Conservation (phyloP, 2,329 filamentous ascomycete species). For the Pseudogymnoascus verrucosus region DNA sequence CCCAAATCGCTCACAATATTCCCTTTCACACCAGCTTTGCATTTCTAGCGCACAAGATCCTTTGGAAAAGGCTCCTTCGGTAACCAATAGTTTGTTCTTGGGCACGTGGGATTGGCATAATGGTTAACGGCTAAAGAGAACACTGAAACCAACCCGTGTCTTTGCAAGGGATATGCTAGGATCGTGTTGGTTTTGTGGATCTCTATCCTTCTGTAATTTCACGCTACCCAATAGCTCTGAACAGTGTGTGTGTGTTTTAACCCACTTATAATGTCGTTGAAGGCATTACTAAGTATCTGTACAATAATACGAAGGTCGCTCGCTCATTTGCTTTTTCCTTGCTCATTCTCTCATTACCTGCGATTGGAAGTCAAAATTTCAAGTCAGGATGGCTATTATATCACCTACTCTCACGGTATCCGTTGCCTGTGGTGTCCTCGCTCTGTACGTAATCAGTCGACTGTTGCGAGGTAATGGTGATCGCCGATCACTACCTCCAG, state of each 20-base stretch:
- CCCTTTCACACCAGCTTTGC: neutral
- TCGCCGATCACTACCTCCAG: conserved; percentile 11
- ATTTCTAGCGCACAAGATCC: neutral
- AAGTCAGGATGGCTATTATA: neutral
- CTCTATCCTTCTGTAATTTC: neutral
- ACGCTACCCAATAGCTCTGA: neutral
- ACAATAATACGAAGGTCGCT: neutral
- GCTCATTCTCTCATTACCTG: neutral
- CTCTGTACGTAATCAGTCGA: conserved; percentile 10
- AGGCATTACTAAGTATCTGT: neutral
- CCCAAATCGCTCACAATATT: neutral
- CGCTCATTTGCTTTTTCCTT: conserved; percentile 8
- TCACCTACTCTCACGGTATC: conserved; percentile 1
- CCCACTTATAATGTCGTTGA: neutral
- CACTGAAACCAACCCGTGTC: neutral
- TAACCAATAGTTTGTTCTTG: neutral
- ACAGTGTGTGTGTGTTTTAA: neutral
- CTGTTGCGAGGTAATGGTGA: conserved; percentile 9
- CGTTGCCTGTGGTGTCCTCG: conserved; percentile 6
- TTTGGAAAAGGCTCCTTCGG: neutral
- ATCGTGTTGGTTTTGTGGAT: neutral
- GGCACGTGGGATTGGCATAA: neutral
- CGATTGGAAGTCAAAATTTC: neutral
- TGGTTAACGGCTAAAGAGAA: neutral
- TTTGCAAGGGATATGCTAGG: neutral